Evolutionary conservation across 106 monocot species (phyloP).

Genomic region (Narthecium ossifragum): DNA sequence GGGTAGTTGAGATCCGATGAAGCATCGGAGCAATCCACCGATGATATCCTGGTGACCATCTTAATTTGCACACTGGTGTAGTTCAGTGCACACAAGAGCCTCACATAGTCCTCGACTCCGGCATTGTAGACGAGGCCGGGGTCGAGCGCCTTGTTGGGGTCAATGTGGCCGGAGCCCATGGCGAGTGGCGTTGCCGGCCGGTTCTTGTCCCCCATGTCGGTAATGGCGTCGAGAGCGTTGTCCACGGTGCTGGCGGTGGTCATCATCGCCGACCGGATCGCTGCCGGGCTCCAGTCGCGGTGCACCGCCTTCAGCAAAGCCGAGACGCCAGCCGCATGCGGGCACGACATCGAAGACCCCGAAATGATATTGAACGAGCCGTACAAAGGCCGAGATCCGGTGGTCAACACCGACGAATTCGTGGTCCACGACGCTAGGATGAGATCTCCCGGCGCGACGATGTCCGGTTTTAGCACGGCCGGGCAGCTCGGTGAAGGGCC

Average conservation of each 20-base stretch:
- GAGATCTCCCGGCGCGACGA: slow-evolving; percentile 51
- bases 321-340: slow-evolving; percentile 54
- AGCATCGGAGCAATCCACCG: slow-evolving; percentile 14
- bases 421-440: slow-evolving; percentile 45
- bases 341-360: slow-evolving; percentile 72
- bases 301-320: slow-evolving; percentile 44
- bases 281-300: slow-evolving; percentile 59
- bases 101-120: slow-evolving; percentile 24
- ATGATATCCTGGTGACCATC: slow-evolving; percentile 1
- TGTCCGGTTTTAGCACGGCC: slow-evolving; percentile 61
- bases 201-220: slow-evolving; percentile 10
- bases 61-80: slow-evolving; percentile 19
- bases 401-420: background rate
- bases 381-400: slow-evolving; percentile 5
- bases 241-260: slow-evolving; percentile 47
- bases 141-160: slow-evolving; percentile 54
- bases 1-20: slow-evolving; percentile 33
- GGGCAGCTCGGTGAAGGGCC: slow-evolving; percentile 50
- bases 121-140: slow-evolving; percentile 74
- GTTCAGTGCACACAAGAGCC: slow-evolving; percentile 26
- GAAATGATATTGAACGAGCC: slow-evolving; percentile 26
- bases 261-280: slow-evolving; percentile 74
- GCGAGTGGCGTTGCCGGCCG: slow-evolving; percentile 40
- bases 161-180: slow-evolving; percentile 60
- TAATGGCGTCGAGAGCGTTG: slow-evolving; percentile 34